Conservation (phyloP, 2,329 filamentous ascomycete genomes). For the Aspergillus ochraceoroseus region DNA sequence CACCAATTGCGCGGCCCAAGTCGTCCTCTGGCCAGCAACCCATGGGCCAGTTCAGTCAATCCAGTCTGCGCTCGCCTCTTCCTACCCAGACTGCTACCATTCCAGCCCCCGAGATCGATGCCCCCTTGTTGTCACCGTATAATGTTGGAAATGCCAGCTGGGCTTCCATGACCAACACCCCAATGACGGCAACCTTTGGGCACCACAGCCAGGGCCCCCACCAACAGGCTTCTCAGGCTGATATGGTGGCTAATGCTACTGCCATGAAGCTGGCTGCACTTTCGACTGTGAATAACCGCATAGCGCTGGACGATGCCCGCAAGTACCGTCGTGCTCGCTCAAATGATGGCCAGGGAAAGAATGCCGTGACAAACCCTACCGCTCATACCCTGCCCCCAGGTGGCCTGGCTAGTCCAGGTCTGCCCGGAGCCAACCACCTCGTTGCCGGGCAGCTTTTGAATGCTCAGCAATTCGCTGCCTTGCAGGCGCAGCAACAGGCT, state of each 20-base stretch:
- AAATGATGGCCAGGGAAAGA: constrained; percentile 61
- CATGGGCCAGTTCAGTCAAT: constrained; percentile 94
- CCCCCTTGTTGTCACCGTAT: constrained; percentile 79
- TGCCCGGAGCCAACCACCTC: constrained; percentile 70
- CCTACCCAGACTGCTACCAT: constrained; percentile 81
- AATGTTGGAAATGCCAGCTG: constrained; percentile 80
- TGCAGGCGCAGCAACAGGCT: constrained; percentile 64
- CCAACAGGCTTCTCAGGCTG: constrained; percentile 63
- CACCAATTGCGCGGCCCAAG: constrained; percentile 63
- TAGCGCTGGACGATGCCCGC: constrained; percentile 91
- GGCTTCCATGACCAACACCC: constrained; percentile 98
- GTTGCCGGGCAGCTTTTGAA: constrained; percentile 83
- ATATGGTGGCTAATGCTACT: constrained; percentile 98
- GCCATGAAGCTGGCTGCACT: constrained; percentile 97
- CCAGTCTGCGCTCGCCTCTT: constrained; percentile 74
- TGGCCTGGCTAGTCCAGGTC: constrained; percentile 55
- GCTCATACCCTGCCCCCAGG: constrained; percentile 62
- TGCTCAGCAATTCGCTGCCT: constrained; percentile 74
- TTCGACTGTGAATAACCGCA: constrained; percentile 96
- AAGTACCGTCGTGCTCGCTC: constrained; percentile 92
- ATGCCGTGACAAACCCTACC: constrained; percentile 37
- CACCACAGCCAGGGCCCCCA: constrained; percentile 42
- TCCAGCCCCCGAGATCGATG: constrained; percentile 66
- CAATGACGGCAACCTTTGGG: constrained; percentile 84
- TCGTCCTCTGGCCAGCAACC: constrained; percentile 67